A percentile compares a stretch with the other conserved stretches of the same genome.
Conservation (phyloP, 495 filamentous ascomycete species). For the Neurospora sp. region DNA sequence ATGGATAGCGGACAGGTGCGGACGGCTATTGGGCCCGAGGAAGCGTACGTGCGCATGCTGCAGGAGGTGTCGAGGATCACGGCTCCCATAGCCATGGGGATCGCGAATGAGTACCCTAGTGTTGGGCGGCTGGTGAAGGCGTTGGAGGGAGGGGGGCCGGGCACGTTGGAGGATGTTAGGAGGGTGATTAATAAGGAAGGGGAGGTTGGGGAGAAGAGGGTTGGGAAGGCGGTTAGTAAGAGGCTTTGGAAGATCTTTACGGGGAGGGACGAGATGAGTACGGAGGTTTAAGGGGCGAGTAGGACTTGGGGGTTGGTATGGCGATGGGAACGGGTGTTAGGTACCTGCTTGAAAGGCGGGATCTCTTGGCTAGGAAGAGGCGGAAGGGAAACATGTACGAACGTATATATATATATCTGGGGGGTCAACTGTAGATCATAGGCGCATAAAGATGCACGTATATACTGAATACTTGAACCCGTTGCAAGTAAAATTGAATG, state of each 20-base stretch:
- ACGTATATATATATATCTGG: no score
- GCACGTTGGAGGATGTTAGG: conserved; percentile 48
- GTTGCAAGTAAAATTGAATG: no score
- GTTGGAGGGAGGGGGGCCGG: conserved; percentile 49
- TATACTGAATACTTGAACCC: no score
- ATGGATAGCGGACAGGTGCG: conserved; percentile 78
- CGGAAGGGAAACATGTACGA: background rate
- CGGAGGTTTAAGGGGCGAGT: conserved; percentile 44
- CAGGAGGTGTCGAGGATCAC: conserved; percentile 69
- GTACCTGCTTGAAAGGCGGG: no score
- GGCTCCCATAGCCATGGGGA: conserved; percentile 60
- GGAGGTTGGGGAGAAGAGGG: conserved; percentile 48
- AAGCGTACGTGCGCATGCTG: conserved; percentile 71
- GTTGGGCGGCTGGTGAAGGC: conserved; percentile 46
- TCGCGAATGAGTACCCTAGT: conserved; percentile 50
- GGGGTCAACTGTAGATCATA: background rate
- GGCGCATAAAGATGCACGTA: background rate
- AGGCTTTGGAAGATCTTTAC: conserved; percentile 67
- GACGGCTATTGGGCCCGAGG: conserved; percentile 52
- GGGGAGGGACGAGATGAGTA: conserved; percentile 53
- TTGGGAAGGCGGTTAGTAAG: conserved; percentile 63
- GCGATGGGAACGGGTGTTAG: no score
- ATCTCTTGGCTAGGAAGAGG: background rate
- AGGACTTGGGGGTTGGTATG: no score
- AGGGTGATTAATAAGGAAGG: conserved; percentile 64